Evolutionary conservation across 108 stramenopile species (phyloP).

Genomic region (Skeletonema tropicum): DNA sequence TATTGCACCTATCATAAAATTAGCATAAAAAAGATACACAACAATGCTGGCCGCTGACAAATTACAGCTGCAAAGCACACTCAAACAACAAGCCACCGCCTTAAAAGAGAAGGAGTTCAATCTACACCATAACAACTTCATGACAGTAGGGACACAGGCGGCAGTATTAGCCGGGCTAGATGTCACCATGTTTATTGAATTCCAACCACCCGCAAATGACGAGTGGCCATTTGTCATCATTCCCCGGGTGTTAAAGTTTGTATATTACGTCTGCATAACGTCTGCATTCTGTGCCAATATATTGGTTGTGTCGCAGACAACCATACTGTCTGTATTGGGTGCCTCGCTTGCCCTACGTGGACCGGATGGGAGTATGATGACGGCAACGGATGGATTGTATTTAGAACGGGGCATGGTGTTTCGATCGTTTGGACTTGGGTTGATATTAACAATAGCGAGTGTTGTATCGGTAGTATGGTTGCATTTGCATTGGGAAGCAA

Average conservation of each 20-base stretch:
- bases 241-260: conserved; percentile 64
- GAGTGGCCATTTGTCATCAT: conserved; percentile 55
- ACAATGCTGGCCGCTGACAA: conserved; percentile 89
- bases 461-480: conserved; percentile 66
- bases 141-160: conserved; percentile 91
- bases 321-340: conserved; percentile 79
- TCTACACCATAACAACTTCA: conserved; percentile 86
- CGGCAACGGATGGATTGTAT: conserved; percentile 90
- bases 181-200: conserved; percentile 93
- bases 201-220: conserved; percentile 66
- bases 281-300: conserved; percentile 89
- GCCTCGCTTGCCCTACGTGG: conserved; percentile 86
- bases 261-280: conserved; percentile 80
- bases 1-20: background rate
- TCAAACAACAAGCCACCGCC: conserved; percentile 90
- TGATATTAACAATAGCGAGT: conserved; percentile 58
- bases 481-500: conserved; percentile 78
- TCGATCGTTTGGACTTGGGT: conserved; percentile 70
- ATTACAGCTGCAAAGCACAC: conserved; percentile 80
- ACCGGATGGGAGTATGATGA: conserved; percentile 91
- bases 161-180: conserved; percentile 90
- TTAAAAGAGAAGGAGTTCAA: conserved; percentile 95
- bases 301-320: conserved; percentile 84
- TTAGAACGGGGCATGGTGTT: conserved; percentile 78
- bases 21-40: conserved; percentile 1